Conservation (phyloP, 192 early-diverging fungal genomes). For the Helicostylum pulchrum region DNA sequence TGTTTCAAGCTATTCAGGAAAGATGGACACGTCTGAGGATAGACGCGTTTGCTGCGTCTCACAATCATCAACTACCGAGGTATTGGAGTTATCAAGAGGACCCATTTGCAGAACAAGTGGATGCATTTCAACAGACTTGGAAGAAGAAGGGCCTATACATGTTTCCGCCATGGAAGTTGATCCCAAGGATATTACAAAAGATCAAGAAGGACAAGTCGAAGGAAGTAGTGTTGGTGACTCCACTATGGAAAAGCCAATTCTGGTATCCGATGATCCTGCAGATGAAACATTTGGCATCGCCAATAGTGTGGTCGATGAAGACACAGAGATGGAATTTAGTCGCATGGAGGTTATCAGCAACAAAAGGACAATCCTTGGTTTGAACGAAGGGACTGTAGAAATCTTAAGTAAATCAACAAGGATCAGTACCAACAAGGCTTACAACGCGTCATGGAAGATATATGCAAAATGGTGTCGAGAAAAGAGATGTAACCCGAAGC, state of each 20-base stretch:
- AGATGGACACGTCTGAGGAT: not conserved
- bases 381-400: too few species aligned
- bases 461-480: too few species aligned
- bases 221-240: conserved; percentile 1
- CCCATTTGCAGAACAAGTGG: conserved; percentile 6
- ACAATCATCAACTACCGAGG: conserved; percentile 3
- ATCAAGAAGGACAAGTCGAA: not conserved
- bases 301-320: too few species aligned
- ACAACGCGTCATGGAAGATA: too few species aligned
- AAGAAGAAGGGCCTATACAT: conserved; percentile 16
- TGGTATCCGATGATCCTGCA: conserved; percentile 14
- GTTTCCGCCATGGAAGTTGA: conserved; percentile 13
- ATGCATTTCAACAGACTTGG: conserved; percentile 20
- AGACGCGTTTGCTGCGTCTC: conserved; percentile 5
- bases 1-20: conserved; percentile 3
- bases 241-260: conserved; percentile 8
- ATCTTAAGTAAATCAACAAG: too few species aligned
- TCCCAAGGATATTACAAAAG: conserved; percentile 9
- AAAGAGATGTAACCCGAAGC: too few species aligned
- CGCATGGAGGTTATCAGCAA: too few species aligned
- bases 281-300: not conserved
- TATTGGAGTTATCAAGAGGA: conserved; percentile 9
- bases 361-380: too few species aligned
- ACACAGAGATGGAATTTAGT: too few species aligned
- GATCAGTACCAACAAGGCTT: too few species aligned